Evolutionary conservation across 2,329 filamentous ascomycete genomes (phyloP).

Genomic region (Apiospora koreana): DNA sequence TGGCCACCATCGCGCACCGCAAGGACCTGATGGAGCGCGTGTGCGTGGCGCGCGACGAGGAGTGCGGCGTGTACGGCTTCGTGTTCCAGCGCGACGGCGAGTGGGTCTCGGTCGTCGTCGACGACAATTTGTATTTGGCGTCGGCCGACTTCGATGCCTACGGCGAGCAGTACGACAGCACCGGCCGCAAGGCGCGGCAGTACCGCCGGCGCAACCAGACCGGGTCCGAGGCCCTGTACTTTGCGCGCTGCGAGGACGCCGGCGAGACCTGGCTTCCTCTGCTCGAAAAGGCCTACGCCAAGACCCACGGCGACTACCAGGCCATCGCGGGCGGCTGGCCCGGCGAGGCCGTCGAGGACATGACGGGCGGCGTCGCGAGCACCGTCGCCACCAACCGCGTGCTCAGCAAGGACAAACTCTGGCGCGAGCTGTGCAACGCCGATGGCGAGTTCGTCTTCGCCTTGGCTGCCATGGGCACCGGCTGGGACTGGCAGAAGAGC

Average conservation of each 20-base stretch:
- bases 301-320: constrained; percentile 66
- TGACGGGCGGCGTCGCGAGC: constrained; percentile 58
- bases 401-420: constrained; percentile 68
- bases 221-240: constrained; percentile 69
- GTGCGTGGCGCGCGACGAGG: constrained; percentile 68
- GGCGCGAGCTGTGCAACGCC: constrained; percentile 66
- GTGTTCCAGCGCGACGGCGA: constrained; percentile 72
- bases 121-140: constrained; percentile 69
- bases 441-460: constrained; percentile 69
- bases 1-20: constrained; percentile 69
- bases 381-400: constrained; percentile 58
- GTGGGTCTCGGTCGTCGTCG: constrained; percentile 71
- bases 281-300: constrained; percentile 76
- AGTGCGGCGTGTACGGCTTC: constrained; percentile 71
- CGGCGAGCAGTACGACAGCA: constrained; percentile 37
- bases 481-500: constrained; percentile 33
- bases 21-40: constrained; percentile 64
- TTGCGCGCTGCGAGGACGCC: constrained; percentile 66
- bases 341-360: constrained; percentile 50
- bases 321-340: constrained; percentile 68
- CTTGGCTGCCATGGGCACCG: constrained; percentile 34
- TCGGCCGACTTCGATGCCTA: constrained; percentile 54
- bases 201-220: constrained; percentile 65
- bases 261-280: constrained; percentile 77
- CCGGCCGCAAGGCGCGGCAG: constrained; percentile 56